Base-by-base conservation (phyloP, 768 basidiomycete genomes). In the Xerocomellus intermedius region DNA sequence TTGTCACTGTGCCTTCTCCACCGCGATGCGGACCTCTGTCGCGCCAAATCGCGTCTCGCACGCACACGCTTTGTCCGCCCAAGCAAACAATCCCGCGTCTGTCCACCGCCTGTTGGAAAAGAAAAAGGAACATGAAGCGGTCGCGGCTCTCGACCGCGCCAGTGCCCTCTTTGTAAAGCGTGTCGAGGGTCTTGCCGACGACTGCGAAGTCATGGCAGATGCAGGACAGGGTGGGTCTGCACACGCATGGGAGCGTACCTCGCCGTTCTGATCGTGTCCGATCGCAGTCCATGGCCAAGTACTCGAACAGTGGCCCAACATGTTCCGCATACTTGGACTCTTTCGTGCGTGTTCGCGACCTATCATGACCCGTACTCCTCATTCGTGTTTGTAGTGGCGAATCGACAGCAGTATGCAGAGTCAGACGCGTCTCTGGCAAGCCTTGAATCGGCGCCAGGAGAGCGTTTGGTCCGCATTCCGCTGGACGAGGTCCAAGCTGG, bases 61-160 rank as follows among this genome's bases (percentile, higher is more conserved):
- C 59, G 73, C 73, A 8, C 65, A 75, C 39, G 73, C 36, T 66
- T 71, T 54, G 51, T 38, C 55, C 32, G 64, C 74, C 8, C 73
- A 78, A 35, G 69, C 72, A 8, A 74, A 75, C 39, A 78, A 75
- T 47, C 74, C 81, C 2, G 82, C 81, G 1, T 78, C 83, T 1
- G 55, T 73, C 2, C 76, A 81, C 17, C 85, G 84, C 59, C 77
- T 89, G 42, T 51, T 77, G 3, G 89, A 91, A 64, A 91, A 91
- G 75, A 91, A 89, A 75, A 91, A 89, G 65, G 89, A 91, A 67
- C 82, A 76, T 52, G 88, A 90, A 51, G 87, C 86, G 0, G 86
- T 90, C 24, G 78, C 81, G 21, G 89, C 89, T 1, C 75, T 91
- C 6, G 86, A 90, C 64, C 75, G 77, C 50, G 82, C 85, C 0